Conservation (phyloP, 2,329 filamentous ascomycete genomes). For the Xylariaceae sp. region DNA sequence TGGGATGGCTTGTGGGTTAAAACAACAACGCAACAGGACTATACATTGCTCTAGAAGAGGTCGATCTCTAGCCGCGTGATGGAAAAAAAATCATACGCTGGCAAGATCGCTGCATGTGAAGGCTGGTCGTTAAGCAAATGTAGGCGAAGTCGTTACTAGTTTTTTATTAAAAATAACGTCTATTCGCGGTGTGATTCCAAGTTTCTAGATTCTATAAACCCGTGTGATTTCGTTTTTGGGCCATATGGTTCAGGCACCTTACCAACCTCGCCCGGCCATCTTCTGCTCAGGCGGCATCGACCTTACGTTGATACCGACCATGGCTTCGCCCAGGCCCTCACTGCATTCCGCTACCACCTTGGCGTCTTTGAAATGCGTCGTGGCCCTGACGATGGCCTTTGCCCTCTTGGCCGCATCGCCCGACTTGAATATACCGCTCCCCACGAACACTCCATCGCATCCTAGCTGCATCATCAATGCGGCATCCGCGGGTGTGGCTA, state of each 20-base stretch:
- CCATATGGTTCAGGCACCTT: constrained; percentile 36
- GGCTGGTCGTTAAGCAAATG: too few species aligned
- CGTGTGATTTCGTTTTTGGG: too few species aligned
- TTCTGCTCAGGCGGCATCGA: constrained; percentile 80
- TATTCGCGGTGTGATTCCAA: too few species aligned
- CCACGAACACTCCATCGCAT: constrained; percentile 97
- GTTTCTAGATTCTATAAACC: too few species aligned
- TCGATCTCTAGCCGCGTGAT: too few species aligned
- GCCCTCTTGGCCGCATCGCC: constrained; percentile 90
- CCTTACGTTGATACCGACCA: constrained; percentile 92
- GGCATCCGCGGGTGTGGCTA: constrained; percentile 98
- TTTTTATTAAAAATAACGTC: too few species aligned
- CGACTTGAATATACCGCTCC: constrained; percentile 96
- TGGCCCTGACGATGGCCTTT: constrained; percentile 92
- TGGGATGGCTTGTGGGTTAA: too few species aligned
- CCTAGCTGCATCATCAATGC: constrained; percentile 98
- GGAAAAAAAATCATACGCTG: too few species aligned
- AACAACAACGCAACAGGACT: too few species aligned
- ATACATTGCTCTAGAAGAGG: too few species aligned
- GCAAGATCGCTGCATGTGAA: too few species aligned
- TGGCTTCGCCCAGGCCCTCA: constrained; percentile 91
- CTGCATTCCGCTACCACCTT: constrained; percentile 87
- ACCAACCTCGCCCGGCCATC: constrained; percentile 88
- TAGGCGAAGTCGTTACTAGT: too few species aligned
- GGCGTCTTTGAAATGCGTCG: constrained; percentile 87